Evolutionary conservation across 306 rosid species (phyloP).

Genomic region (Gleditsia sinensis): DNA sequence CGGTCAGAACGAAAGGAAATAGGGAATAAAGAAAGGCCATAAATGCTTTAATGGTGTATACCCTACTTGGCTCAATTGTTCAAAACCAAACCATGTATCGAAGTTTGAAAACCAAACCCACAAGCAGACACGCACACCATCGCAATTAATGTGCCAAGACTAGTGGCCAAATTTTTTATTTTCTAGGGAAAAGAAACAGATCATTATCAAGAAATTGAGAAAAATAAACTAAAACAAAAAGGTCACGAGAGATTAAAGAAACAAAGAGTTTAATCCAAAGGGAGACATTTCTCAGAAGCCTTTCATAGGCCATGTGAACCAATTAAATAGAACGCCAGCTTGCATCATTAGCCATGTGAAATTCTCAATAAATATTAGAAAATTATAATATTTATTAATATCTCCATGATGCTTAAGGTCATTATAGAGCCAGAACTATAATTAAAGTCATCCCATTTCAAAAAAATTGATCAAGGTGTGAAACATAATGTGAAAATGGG

Average conservation of each 20-base stretch:
- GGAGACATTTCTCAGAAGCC: not conserved
- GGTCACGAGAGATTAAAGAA: not conserved
- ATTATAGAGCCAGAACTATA: not conserved
- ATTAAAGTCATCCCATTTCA: not conserved
- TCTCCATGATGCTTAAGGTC: not conserved
- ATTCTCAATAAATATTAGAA: not conserved
- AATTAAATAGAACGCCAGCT: constrained; percentile 2
- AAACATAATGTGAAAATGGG: no score
- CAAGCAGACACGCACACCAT: not conserved
- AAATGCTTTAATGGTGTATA: not conserved
- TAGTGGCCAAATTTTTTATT: constrained; percentile 10
- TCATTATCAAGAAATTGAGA: not conserved
- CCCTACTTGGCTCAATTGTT: not conserved
- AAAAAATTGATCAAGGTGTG: constrained; percentile 20
- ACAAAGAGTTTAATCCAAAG: not conserved
- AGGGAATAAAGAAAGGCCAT: not conserved
- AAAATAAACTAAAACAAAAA: not conserved
- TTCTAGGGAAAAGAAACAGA: not conserved
- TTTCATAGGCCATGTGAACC: constrained; percentile 27
- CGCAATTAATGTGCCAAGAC: not conserved
- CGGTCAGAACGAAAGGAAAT: not conserved
- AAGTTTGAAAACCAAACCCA: constrained; percentile 35
- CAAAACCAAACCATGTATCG: not conserved
- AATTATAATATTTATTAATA: constrained; percentile 7
- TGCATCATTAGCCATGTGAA: constrained; percentile 3